phyloP scores from a whole-genome alignment of 768 basidiomycete species.

The Tubosaeta brunneosetosa region DNA sequence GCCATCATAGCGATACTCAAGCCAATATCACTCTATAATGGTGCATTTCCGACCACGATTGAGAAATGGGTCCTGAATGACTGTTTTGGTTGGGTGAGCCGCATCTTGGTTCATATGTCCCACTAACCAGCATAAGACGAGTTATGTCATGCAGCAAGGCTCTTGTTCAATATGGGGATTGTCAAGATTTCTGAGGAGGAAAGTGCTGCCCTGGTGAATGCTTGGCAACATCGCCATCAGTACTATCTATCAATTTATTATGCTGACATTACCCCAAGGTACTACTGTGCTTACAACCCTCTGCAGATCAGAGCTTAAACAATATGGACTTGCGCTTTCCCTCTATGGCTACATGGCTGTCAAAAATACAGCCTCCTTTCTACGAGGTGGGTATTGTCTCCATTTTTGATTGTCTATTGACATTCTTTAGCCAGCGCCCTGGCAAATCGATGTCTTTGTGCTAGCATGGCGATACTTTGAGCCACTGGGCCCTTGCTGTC shows the following conservation, averaged over 20 bases:
- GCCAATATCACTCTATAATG: constrained; percentile 69
- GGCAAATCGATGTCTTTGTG: constrained; percentile 75
- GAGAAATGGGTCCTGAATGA: neutral
- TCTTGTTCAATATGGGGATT: constrained; percentile 74
- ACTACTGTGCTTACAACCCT: constrained; percentile 59
- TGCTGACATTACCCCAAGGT: constrained; percentile 32
- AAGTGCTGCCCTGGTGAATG: constrained; percentile 51
- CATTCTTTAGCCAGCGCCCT: constrained; percentile 32
- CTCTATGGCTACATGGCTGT: constrained; percentile 80
- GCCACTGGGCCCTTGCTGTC: constrained; percentile 69
- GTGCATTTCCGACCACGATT: constrained; percentile 29
- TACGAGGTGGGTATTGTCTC: constrained; percentile 46
- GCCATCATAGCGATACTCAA: constrained; percentile 65
- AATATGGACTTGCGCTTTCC: constrained; percentile 67
- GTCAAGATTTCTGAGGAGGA: constrained; percentile 65
- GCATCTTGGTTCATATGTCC: neutral
- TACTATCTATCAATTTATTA: neutral
- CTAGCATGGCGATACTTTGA: constrained; percentile 66
- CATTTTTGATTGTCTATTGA: neutral
- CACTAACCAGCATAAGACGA: constrained; percentile 47
- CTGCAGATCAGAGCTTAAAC: constrained; percentile 54
- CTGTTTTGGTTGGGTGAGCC: constrained; percentile 46
- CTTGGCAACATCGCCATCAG: constrained; percentile 63
- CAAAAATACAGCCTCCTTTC: constrained; percentile 73
- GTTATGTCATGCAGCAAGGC: constrained; percentile 68